These are phyloP conservation scores for Ogataea kodamae DNA, from an alignment of 805 yeast genomes.

Conservation along the genomic window DNA sequence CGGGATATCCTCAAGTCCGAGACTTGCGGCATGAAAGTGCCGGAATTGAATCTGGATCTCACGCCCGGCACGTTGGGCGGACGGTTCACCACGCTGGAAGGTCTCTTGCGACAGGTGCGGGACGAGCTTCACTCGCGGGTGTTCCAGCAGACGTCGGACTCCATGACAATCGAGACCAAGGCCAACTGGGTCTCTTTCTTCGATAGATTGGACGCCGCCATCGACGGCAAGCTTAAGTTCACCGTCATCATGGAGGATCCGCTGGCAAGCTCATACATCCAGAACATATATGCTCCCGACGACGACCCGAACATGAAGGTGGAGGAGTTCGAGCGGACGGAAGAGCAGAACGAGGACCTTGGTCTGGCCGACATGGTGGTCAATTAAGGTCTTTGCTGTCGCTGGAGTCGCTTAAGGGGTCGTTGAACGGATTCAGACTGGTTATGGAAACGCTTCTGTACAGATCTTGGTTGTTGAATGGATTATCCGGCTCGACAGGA, in stretches of 20 bases:
- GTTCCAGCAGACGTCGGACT: slow-evolving; percentile 80
- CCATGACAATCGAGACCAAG: slow-evolving; percentile 78
- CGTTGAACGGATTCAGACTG: slow-evolving; percentile 29
- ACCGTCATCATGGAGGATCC: slow-evolving; percentile 93
- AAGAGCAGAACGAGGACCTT: slow-evolving; percentile 84
- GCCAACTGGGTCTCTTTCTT: slow-evolving; percentile 83
- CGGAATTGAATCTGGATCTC: slow-evolving; percentile 86
- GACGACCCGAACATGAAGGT: slow-evolving; percentile 92
- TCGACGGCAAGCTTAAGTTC: slow-evolving; percentile 76
- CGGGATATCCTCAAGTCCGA: slow-evolving; percentile 94
- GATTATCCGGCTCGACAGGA: slow-evolving; percentile 19
- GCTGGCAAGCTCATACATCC: slow-evolving; percentile 89
- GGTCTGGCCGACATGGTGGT: slow-evolving; percentile 61
- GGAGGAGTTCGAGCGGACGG: slow-evolving; percentile 87
- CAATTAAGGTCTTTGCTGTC: slow-evolving; percentile 6
- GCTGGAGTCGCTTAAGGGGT: slow-evolving; percentile 8
- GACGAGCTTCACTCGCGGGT: slow-evolving; percentile 88
- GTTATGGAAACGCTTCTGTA: slow-evolving; percentile 26
- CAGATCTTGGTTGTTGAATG: slow-evolving; percentile 20
- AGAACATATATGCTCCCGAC: slow-evolving; percentile 98
- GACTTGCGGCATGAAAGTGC: slow-evolving; percentile 80
- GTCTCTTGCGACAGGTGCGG: slow-evolving; percentile 79
- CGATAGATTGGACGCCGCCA: slow-evolving; percentile 68
- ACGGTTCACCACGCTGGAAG: slow-evolving; percentile 95
- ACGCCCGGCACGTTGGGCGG: slow-evolving; percentile 98